A percentile compares a stretch with the other conserved stretches of the same genome.
These are phyloP conservation scores for Pyrus hybrid DNA, from an alignment of 331 rosid species.

Conservation along the genomic window DNA sequence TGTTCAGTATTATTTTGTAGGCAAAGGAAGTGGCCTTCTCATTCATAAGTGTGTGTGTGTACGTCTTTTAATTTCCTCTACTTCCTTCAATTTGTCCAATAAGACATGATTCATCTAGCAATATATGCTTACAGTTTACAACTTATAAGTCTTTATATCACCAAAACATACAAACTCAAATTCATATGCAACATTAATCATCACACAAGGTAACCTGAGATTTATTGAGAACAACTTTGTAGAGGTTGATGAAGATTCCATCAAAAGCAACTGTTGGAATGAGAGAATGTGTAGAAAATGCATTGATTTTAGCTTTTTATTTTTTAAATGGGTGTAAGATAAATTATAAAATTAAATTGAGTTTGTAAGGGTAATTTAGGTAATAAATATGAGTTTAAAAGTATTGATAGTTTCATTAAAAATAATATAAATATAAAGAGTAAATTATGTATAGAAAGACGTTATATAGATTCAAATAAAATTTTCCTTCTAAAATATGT, in stretches of 20 bases:
- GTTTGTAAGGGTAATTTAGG: background rate
- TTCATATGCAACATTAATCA: too few species aligned
- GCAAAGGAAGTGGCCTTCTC: background rate
- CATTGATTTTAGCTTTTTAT: background rate
- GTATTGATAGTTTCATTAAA: too few species aligned
- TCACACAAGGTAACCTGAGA: accelerated
- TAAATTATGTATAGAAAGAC: accelerated
- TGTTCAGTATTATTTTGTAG: background rate
- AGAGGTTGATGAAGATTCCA: background rate
- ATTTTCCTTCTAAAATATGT: too few species aligned
- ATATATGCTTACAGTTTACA: too few species aligned
- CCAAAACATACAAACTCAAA: too few species aligned
- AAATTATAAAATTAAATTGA: too few species aligned
- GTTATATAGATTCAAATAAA: too few species aligned
- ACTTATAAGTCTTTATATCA: too few species aligned
- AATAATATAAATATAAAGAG: too few species aligned
- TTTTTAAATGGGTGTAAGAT: background rate
- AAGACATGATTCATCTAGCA: background rate
- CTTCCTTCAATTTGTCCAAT: background rate
- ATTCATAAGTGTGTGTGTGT: background rate
- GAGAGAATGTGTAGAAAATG: background rate
- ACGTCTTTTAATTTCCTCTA: background rate
- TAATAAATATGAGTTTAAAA: too few species aligned
- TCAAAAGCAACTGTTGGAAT: background rate
- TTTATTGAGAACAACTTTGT: too few species aligned